A percentile compares a stretch with the other conserved stretches of the same genome.
Conservation (phyloP, 495 filamentous ascomycete genomes). For the Penicillium odoratum region DNA sequence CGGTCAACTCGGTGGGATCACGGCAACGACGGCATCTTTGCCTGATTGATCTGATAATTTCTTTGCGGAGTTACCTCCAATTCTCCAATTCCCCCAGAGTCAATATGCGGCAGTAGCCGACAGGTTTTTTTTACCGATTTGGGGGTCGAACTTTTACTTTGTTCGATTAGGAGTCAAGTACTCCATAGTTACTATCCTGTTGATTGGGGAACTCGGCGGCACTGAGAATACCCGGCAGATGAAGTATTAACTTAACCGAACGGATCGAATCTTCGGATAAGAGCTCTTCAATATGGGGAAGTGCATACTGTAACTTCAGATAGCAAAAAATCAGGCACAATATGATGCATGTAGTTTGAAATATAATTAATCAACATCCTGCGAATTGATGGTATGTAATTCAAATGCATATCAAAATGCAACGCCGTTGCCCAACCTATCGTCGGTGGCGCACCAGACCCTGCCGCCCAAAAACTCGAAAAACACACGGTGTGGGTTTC, state of each 20-base stretch:
- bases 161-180: not conserved
- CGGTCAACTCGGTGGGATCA: not conserved
- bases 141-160: not conserved
- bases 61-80: not conserved
- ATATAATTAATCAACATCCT: not conserved
- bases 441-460: no score
- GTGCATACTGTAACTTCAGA: not conserved
- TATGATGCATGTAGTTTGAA: no score
- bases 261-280: not conserved
- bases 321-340: not conserved
- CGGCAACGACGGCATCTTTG: conserved; percentile 9
- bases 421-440: not conserved
- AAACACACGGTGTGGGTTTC: no score
- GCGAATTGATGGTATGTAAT: not conserved
- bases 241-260: not conserved
- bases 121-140: not conserved
- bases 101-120: not conserved
- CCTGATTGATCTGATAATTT: not conserved
- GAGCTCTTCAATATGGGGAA: not conserved
- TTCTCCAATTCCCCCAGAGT: not conserved
- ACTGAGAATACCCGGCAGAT: conserved; percentile 1
- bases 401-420: not conserved
- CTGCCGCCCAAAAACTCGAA: no score
- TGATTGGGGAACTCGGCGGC: not conserved
- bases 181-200: not conserved